phyloP scores from a whole-genome alignment of 2,329 filamentous ascomycete species.

The Fusarium irregulare region DNA sequence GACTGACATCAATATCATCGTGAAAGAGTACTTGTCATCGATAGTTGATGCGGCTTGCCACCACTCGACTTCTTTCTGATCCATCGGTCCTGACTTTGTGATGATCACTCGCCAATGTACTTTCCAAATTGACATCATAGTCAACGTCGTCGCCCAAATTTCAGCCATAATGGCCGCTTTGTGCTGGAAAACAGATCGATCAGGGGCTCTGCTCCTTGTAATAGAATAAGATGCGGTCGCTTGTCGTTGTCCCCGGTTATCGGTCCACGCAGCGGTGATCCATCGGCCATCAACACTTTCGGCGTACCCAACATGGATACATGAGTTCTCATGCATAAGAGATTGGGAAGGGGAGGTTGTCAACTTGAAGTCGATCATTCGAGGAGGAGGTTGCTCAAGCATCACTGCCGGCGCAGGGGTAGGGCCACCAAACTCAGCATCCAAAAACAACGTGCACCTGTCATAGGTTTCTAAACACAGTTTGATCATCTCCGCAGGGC shows the following conservation, averaged over 20 bases:
- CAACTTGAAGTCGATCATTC: slow-evolving; percentile 80
- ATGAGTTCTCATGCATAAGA: slow-evolving; percentile 80
- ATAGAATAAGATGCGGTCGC: slow-evolving; percentile 80
- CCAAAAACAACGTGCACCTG: slow-evolving; percentile 68
- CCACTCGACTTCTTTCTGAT: slow-evolving; percentile 70
- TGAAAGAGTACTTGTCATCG: slow-evolving; percentile 63
- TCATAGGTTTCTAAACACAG: slow-evolving; percentile 83
- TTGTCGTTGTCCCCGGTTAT: slow-evolving; percentile 79
- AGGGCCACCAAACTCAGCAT: slow-evolving; percentile 57
- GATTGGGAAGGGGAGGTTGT: slow-evolving; percentile 75
- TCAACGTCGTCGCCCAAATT: slow-evolving; percentile 81
- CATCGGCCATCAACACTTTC: slow-evolving; percentile 80
- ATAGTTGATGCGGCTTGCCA: slow-evolving; percentile 66
- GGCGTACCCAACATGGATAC: slow-evolving; percentile 83
- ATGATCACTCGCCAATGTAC: slow-evolving; percentile 83
- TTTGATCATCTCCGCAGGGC: slow-evolving; percentile 67
- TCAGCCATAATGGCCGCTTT: slow-evolving; percentile 73
- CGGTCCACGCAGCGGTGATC: slow-evolving; percentile 84
- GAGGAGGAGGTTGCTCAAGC: slow-evolving; percentile 76
- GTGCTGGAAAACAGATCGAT: slow-evolving; percentile 59
- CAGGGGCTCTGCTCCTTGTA: slow-evolving; percentile 64
- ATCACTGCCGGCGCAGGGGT: slow-evolving; percentile 77
- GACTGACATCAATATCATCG: slow-evolving; percentile 70
- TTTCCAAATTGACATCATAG: slow-evolving; percentile 75
- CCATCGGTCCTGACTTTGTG: slow-evolving; percentile 76